Base-by-base conservation (phyloP, 495 filamentous ascomycete genomes). In the Pyrenopolyporus hunteri region DNA sequence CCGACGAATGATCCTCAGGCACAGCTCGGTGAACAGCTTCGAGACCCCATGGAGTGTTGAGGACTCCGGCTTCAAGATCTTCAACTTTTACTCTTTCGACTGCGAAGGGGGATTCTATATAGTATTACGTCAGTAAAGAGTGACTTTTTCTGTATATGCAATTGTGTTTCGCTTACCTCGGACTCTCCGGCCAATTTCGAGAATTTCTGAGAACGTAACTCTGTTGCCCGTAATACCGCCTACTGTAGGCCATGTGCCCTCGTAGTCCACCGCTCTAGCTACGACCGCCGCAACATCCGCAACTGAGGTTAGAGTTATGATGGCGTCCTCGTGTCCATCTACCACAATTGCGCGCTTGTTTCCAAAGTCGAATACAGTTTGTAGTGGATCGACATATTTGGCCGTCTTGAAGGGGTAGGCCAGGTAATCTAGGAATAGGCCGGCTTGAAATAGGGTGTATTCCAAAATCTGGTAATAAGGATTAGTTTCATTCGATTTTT, bases 381-480 rank as follows among this genome's bases (percentile, higher is more conserved):
- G 56, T 1, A 82, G 48, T 0, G 69, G 70, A 3, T 62, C 49
- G 3, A 88, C n/a, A 56, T 87, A 66, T 42, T 78, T 82, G 13
- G 78, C 40, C 6, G 82, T 77, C 57, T 77, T 73, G 32, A 82
- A 67, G 0, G 85, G 83, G 23, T 55, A 56, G 10, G 82, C 78
- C 0, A 85, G 57, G 58, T 85, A 86, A 64, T 87, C 67, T 0
- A 80, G 20, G 66, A 86, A 82, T 1, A 82, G 14, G 2, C 84
- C 85, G 0, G 80, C 79, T 31, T 83, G 80, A 59, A 87, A 87
- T 2, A 86, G 68, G 2, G 68, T 75, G 66, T 87, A 88, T 54
- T 86, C 80, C 20, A 87, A 77, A 32, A 84, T 72, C 82, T 83
- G 13, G 46, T 19, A 9, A 8, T 4, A 9, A 36, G 29, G 28